Percentiles rank a stretch among this genome's conserved stretches.
phyloP scores from a whole-genome alignment of 2,329 filamentous ascomycete species.

The Calonectria leucothoes region DNA sequence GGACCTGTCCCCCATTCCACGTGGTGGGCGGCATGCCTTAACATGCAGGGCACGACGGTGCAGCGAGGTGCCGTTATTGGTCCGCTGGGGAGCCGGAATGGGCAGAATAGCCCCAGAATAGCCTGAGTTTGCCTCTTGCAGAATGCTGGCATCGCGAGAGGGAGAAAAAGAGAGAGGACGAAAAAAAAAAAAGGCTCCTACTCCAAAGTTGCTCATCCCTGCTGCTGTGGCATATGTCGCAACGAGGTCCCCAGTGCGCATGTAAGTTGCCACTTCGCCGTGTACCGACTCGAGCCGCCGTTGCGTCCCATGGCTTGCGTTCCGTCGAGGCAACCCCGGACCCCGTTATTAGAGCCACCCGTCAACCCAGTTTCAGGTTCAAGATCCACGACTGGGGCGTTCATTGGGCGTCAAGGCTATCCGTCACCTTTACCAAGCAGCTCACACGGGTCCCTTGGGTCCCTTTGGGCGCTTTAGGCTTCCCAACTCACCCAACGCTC shows the following conservation, averaged over 20 bases:
- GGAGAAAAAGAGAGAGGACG: too few relatives aligned
- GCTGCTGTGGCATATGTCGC: not conserved
- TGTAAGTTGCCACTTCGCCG: not conserved
- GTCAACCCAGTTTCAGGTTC: conserved; percentile 20
- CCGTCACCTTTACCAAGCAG: not conserved
- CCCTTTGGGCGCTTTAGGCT: not conserved
- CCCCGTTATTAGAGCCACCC: conserved; percentile 12
- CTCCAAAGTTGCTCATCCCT: not conserved
- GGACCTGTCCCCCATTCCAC: conserved; percentile 1
- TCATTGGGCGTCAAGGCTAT: not conserved
- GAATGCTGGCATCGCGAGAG: not conserved
- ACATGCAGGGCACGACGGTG: not conserved
- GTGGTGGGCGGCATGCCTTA: conserved; percentile 9
- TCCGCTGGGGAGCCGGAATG: not conserved
- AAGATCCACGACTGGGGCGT: conserved; percentile 12
- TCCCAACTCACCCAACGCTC: not conserved
- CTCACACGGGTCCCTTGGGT: conserved; percentile 4
- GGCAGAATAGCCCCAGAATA: conserved; percentile 14
- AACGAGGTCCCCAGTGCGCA: not conserved
- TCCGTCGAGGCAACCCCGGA: not conserved
- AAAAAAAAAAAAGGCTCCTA: not conserved
- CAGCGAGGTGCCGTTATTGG: conserved; percentile 1
- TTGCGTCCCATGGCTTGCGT: not conserved
- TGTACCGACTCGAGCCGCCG: conserved; percentile 2
- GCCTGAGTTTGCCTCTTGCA: conserved; percentile 3